A percentile compares a stretch with the other conserved stretches of the same genome.
Evolutionary conservation across 225 moss, liverwort and hornwort genomes (phyloP).

Genomic region (Thuidium tamariscinum): DNA sequence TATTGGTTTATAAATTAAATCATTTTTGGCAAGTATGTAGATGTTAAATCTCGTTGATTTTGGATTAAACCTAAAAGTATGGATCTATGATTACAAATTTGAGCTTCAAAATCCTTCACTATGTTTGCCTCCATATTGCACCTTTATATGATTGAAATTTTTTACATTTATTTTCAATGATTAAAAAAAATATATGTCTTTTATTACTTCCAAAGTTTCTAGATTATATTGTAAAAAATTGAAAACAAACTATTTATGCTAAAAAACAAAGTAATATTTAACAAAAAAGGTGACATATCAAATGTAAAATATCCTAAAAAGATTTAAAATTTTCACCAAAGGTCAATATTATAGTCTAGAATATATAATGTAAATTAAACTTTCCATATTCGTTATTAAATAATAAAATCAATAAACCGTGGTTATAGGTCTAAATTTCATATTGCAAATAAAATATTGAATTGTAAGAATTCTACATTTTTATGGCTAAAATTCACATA

Average conservation of each 20-base stretch:
- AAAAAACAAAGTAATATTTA: too few relatives aligned
- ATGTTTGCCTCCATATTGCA: rapidly evolving
- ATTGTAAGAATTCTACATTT: neutral
- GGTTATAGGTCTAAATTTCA: neutral
- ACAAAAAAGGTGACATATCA: neutral
- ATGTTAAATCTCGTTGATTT: neutral
- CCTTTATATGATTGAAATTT: too few relatives aligned
- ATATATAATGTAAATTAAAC: neutral
- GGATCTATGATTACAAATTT: rapidly evolving
- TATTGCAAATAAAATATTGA: neutral
- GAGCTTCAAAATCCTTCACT: neutral
- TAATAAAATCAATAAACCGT: neutral
- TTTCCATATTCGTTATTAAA: rapidly evolving
- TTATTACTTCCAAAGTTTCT: rapidly evolving
- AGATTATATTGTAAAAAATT: neutral
- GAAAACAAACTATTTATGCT: too few relatives aligned
- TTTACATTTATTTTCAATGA: neutral
- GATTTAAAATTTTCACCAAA: neutral
- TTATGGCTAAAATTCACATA: neutral
- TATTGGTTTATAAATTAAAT: neutral
- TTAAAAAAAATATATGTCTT: too few relatives aligned
- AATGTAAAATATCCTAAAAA: neutral
- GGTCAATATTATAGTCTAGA: neutral
- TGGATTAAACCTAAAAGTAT: rapidly evolving
- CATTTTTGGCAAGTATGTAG: neutral